Conservation (phyloP, 192 early-diverging fungal species). For the Gigaspora rosea region DNA sequence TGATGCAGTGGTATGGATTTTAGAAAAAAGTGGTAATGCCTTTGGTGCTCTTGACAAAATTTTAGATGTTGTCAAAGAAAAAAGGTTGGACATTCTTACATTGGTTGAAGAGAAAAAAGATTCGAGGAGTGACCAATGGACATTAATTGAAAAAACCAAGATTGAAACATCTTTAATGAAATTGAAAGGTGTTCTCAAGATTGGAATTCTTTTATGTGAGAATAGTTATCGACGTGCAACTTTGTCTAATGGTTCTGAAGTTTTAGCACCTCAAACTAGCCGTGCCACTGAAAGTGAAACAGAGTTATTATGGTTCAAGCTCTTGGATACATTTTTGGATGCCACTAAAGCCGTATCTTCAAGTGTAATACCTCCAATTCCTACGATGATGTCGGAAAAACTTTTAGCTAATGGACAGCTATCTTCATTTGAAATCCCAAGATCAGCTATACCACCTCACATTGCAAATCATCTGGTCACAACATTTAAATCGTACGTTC, state of each 20-base stretch:
- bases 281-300: constrained; percentile 45
- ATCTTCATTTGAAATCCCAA: constrained; percentile 13
- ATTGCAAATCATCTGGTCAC: constrained; percentile 48
- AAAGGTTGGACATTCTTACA: constrained; percentile 42
- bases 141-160: constrained; percentile 50
- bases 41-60: constrained; percentile 56
- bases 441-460: constrained; percentile 28
- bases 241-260: constrained; percentile 34
- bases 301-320: constrained; percentile 57
- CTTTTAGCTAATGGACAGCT: constrained; percentile 28
- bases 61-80: constrained; percentile 55
- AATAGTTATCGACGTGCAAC: constrained; percentile 41
- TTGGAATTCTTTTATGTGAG: constrained; percentile 61
- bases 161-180: constrained; percentile 53
- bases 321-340: constrained; percentile 59
- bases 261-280: constrained; percentile 18
- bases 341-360: constrained; percentile 51
- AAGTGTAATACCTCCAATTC: constrained; percentile 19
- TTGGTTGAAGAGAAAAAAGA: constrained; percentile 46
- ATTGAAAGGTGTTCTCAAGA: constrained; percentile 56
- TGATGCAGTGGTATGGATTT: constrained; percentile 63
- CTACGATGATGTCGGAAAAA: constrained; percentile 20
- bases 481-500: constrained; percentile 59
- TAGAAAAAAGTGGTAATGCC: constrained; percentile 57
- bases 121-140: constrained; percentile 45